Conservation (phyloP, 768 basidiomycete species). For the Tephrocybe sp. region DNA sequence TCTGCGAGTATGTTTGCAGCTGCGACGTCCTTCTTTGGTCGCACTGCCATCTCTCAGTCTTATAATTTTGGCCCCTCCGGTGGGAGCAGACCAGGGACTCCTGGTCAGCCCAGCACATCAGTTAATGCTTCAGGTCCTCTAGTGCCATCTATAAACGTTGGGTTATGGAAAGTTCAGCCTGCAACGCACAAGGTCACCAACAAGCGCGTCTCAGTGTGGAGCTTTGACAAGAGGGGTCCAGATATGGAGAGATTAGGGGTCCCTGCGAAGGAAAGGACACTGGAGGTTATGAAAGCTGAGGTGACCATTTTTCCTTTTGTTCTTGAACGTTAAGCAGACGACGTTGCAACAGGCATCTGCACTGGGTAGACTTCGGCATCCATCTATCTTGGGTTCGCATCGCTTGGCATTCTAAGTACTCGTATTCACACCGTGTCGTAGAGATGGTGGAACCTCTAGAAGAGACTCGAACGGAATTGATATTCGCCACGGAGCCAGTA, state of each 20-base stretch:
- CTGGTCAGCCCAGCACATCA: slow-evolving; percentile 32
- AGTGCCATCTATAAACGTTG: slow-evolving; percentile 63
- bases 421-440: slow-evolving; percentile 25
- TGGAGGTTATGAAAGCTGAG: slow-evolving; percentile 91
- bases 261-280: slow-evolving; percentile 63
- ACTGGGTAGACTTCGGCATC: slow-evolving; percentile 83
- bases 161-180: slow-evolving; percentile 86
- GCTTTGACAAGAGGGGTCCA: slow-evolving; percentile 75
- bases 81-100: slow-evolving; percentile 48
- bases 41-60: slow-evolving; percentile 78
- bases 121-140: slow-evolving; percentile 36
- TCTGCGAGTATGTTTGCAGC: slow-evolving; percentile 63
- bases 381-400: slow-evolving; percentile 78
- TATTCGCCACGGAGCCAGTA: slow-evolving; percentile 92
- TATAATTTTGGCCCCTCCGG: slow-evolving; percentile 59
- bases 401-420: slow-evolving; percentile 5
- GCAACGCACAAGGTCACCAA: slow-evolving; percentile 87
- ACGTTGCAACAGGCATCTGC: slow-evolving; percentile 63
- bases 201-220: slow-evolving; percentile 93
- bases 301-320: slow-evolving; percentile 37
- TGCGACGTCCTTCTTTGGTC: slow-evolving; percentile 78
- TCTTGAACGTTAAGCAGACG: slow-evolving; percentile 5
- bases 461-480: slow-evolving; percentile 84
- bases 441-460: slow-evolving; percentile 98
- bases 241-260: slow-evolving; percentile 72